Conservation (phyloP, 352 stramenopile genomes). For the Phytopythium sindhum region DNA sequence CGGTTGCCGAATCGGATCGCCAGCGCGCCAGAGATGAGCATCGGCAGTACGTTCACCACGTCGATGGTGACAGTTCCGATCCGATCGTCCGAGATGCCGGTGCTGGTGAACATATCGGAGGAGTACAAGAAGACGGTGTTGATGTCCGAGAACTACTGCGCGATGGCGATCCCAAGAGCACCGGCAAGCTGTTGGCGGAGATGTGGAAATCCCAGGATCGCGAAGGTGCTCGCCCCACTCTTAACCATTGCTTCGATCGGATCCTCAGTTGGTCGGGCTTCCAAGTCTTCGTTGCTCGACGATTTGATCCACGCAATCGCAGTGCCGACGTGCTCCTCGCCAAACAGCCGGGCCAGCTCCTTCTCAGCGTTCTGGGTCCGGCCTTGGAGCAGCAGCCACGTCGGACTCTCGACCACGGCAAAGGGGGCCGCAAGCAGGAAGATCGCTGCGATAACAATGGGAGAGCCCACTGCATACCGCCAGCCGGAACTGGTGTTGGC, state of each 20-base stretch:
- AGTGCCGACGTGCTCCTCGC: conserved; percentile 24
- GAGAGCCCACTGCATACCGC: conserved; percentile 50
- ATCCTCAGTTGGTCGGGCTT: conserved; percentile 7
- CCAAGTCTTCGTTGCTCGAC: conserved; percentile 11
- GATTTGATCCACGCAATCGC: conserved; percentile 28
- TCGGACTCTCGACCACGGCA: conserved; percentile 40
- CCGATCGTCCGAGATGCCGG: conserved; percentile 25
- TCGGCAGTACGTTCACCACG: conserved; percentile 33
- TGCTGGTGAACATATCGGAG: conserved; percentile 30
- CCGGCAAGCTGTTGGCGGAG: conserved; percentile 28
- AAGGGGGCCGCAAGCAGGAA: conserved; percentile 35
- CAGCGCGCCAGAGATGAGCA: conserved; percentile 19
- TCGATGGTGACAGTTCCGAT: conserved; percentile 33
- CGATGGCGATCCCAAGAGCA: conserved; percentile 20
- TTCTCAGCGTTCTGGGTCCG: conserved; percentile 19
- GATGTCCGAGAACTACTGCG: conserved; percentile 47
- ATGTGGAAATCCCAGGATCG: conserved; percentile 10
- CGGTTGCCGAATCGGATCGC: conserved; percentile 30
- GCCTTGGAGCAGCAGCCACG: conserved; percentile 39
- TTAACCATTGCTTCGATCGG: conserved; percentile 15
- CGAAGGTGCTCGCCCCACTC: conserved; percentile 11
- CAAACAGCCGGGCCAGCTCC: conserved; percentile 26
- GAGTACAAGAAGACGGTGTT: conserved; percentile 55
- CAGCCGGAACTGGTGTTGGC: conserved; percentile 33
- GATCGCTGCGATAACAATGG: conserved; percentile 36